Percentiles rank a stretch among this genome's conserved stretches.
phyloP scores from a whole-genome alignment of 352 stramenopile species.

The Plasmopara halstedii region DNA sequence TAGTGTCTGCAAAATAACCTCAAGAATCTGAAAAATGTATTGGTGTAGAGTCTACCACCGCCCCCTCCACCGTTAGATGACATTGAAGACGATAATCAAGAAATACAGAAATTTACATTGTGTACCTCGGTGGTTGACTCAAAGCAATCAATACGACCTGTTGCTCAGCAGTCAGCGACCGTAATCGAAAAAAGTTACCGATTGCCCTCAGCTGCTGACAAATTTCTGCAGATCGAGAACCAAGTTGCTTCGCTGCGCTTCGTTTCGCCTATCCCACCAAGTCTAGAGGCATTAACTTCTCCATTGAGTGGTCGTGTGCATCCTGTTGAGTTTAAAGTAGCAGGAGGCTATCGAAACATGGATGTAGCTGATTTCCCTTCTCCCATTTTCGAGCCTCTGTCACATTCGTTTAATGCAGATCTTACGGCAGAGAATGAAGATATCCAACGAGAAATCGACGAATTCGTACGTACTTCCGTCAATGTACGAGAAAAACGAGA shows the following conservation, averaged over 20 bases:
- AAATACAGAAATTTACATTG: constrained; percentile 25
- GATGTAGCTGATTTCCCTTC: neutral
- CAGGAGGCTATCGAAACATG: neutral
- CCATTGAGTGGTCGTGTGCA: constrained; percentile 8
- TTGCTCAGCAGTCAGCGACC: neutral
- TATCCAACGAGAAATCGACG: constrained; percentile 36
- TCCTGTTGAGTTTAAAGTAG: constrained; percentile 7
- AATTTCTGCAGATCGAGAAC: constrained; percentile 32
- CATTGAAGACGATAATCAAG: constrained; percentile 22
- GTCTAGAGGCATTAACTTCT: constrained; percentile 1
- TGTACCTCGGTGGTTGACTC: neutral
- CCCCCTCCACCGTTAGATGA: constrained; percentile 45
- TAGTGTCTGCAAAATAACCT: no score
- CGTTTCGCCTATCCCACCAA: constrained; percentile 10
- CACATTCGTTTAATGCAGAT: constrained; percentile 17
- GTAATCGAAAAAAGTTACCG: neutral
- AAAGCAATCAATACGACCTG: neutral
- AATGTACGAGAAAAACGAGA: constrained; percentile 24
- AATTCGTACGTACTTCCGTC: constrained; percentile 40
- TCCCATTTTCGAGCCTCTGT: constrained; percentile 9
- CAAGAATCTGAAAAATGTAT: no score
- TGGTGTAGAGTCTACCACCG: constrained; percentile 41
- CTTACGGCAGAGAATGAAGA: constrained; percentile 36
- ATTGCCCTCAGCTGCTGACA: constrained; percentile 9
- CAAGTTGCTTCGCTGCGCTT: constrained; percentile 27